Base-by-base conservation (phyloP, 257 asterid genomes). In the Plantago elongata region DNA sequence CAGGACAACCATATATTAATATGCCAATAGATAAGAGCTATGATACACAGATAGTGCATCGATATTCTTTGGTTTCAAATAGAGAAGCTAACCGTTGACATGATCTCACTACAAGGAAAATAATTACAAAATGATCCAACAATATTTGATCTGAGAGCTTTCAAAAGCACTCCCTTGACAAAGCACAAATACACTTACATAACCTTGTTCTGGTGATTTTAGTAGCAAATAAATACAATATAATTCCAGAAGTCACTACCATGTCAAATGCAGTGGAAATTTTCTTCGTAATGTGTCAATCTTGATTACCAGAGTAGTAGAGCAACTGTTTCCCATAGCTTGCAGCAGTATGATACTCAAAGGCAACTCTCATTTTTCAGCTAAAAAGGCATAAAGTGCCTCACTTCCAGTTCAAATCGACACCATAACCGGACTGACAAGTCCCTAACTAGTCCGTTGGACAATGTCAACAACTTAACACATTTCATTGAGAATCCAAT, bases 391-490 rank as follows among this genome's bases (percentile, higher is more conserved):
- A 34, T 34, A 34, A 34, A 5, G 8, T 7, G 40, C 40, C 40
- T 1, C 40, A 5, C 3, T 7, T 34, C 40, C 5, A 5, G 40
- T 34, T 34, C 7, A 7, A 34, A 34, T 34, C 8, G 3, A 34
- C 40, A 34, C 40, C 40, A 34, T 34, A 34, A 34, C 40, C 40
- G 8, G 8, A 34, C 40, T 34, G 6, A 38, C 46, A 44, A 63
- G 14, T 22, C 58, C 15, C 11, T n/a, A 11, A 29, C 29, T 34
- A 10, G 30, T 11, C 30, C 43, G 15, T 38, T 48, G 38, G 64
- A 43, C 45, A 57, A 43, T 63, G 22, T 50, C 10, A 57, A 70
- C 47, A 60, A 16, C 51, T 64, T 52, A 50, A 45, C 13, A 63
- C 9, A 11, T 10, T 15, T 60, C 66, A 12, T 47, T 54, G 69